Percentiles rank a stretch among this genome's conserved stretches.
Evolutionary conservation across 345 rosid species (phyloP).

Genomic region (Linum tenue): DNA sequence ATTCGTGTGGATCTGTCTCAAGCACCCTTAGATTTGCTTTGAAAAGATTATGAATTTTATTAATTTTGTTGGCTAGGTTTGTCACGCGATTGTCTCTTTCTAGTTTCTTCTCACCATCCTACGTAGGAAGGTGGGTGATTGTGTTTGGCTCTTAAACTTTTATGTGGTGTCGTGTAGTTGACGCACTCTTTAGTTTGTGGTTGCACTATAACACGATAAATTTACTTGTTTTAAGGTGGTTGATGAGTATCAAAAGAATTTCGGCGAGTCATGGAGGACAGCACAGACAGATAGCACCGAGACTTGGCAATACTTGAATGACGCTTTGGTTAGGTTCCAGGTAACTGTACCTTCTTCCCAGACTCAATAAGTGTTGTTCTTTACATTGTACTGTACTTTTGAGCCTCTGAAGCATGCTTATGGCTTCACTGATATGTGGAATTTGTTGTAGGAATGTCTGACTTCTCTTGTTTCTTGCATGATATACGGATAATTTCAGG

Average conservation of each 20-base stretch:
- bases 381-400: background rate
- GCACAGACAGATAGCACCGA: constrained; percentile 48
- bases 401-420: background rate
- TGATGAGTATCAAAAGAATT: constrained; percentile 87
- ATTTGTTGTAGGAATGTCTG: background rate
- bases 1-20: background rate
- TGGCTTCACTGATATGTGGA: background rate
- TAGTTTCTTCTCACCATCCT: background rate
- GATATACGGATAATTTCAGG: constrained; percentile 36
- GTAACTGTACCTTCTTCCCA: constrained; percentile 21
- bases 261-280: constrained; percentile 82
- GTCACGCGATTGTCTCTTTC: background rate
- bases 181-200: background rate
- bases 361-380: background rate
- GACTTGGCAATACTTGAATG: constrained; percentile 75
- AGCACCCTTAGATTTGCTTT: background rate
- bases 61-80: background rate
- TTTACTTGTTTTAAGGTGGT: constrained; percentile 36
- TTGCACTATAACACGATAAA: background rate
- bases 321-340: constrained; percentile 78
- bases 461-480: background rate
- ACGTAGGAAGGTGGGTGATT: background rate
- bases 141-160: background rate
- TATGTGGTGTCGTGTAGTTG: background rate
- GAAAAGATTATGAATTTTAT: background rate